Conservation (phyloP, 345 rosid genomes). For the Eucalyptus pumila region DNA sequence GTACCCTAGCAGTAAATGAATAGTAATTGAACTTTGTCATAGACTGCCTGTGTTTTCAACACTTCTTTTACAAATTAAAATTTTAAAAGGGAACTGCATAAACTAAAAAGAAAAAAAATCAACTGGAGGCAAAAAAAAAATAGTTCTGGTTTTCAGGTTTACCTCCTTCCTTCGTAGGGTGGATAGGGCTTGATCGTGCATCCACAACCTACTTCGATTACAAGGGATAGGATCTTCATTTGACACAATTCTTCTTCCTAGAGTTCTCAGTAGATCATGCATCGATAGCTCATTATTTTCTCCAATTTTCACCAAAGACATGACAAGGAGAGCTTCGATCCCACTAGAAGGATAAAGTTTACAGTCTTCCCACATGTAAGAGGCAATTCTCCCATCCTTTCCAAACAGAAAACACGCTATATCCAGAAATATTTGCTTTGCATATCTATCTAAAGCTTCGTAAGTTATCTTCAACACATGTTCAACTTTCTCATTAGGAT, state of each 20-base stretch:
- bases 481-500: not conserved
- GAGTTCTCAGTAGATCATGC: not conserved
- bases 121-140: not conserved
- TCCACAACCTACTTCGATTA: not conserved
- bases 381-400: not conserved
- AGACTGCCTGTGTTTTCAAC: not conserved
- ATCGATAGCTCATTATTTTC: not conserved
- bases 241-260: not conserved
- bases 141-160: not conserved
- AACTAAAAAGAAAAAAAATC: not conserved
- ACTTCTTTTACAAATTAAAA: not conserved
- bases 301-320: not conserved
- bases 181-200: not conserved
- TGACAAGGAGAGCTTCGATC: not conserved
- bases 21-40: not conserved
- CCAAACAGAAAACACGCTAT: not conserved
- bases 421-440: not conserved
- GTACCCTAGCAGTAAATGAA: not conserved
- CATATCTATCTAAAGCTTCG: not conserved
- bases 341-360: not conserved
- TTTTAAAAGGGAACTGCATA: accelerated
- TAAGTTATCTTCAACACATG: not conserved
- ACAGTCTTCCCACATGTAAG: not conserved
- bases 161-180: not conserved
- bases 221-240: not conserved